phyloP scores from a whole-genome alignment of 1,284 basidiomycete species.

The Lignosus rhinocerotis region DNA sequence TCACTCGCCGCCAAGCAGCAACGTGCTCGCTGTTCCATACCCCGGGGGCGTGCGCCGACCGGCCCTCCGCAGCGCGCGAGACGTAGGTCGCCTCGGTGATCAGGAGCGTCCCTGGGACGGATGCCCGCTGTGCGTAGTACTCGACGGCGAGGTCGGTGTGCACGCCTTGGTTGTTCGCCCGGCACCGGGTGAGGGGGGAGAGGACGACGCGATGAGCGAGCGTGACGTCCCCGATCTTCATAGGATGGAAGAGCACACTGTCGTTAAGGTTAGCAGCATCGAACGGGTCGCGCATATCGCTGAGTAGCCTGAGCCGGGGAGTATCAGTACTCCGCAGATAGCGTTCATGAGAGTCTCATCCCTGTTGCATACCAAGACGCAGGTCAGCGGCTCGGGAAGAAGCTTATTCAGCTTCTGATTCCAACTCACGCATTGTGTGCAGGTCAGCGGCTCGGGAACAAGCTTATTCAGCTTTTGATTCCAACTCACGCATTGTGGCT shows the following conservation, averaged over 20 bases:
- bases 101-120: slow-evolving; percentile 43
- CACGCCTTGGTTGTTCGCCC: slow-evolving; percentile 29
- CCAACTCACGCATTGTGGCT: too few relatives aligned
- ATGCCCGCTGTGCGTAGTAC: slow-evolving; percentile 49
- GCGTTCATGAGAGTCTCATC: too few relatives aligned
- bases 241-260: background rate
- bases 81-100: slow-evolving; percentile 49
- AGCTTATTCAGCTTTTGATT: too few relatives aligned
- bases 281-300: slow-evolving; percentile 7
- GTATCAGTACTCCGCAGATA: too few relatives aligned
- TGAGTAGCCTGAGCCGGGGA: background rate
- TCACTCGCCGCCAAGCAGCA: slow-evolving; percentile 44
- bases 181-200: slow-evolving; percentile 44
- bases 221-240: slow-evolving; percentile 36
- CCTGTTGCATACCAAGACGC: too few relatives aligned
- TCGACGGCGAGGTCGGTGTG: slow-evolving; percentile 32
- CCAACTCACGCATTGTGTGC: too few relatives aligned
- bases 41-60: slow-evolving; percentile 38
- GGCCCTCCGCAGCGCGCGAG: slow-evolving; percentile 34
- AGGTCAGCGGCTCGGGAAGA: too few relatives aligned
- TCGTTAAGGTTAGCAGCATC: background rate
- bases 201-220: slow-evolving; percentile 46
- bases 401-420: too few relatives aligned
- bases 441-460: too few relatives aligned
- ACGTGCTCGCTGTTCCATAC: slow-evolving; percentile 46